Evolutionary conservation across 2,329 filamentous ascomycete genomes (phyloP).

Genomic region (Cercospora canescens): DNA sequence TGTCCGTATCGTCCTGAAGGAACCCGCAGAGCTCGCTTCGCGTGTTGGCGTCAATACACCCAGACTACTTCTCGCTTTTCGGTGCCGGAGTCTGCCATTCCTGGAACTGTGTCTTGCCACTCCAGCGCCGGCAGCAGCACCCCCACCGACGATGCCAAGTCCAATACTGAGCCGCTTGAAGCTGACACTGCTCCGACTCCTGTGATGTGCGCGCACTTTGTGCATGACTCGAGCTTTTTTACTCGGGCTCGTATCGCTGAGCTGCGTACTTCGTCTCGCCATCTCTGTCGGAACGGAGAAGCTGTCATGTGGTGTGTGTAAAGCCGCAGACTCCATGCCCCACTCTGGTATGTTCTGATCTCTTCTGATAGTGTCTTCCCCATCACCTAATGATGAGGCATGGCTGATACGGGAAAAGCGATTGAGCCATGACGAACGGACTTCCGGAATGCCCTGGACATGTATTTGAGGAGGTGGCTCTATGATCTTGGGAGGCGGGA

Average conservation of each 20-base stretch:
- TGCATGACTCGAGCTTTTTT: slow-evolving; percentile 29
- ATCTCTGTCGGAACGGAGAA: slow-evolving; percentile 46
- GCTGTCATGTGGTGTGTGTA: slow-evolving; percentile 44
- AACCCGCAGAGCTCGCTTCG: slow-evolving; percentile 39
- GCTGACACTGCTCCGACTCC: slow-evolving; percentile 26
- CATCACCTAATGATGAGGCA: slow-evolving; percentile 40
- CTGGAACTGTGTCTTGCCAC: slow-evolving; percentile 5
- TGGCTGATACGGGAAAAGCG: slow-evolving; percentile 38
- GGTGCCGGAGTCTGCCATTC: slow-evolving; percentile 16
- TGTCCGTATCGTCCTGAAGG: slow-evolving; percentile 41
- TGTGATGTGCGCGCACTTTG: slow-evolving; percentile 32
- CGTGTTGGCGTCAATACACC: slow-evolving; percentile 29
- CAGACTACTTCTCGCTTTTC: slow-evolving; percentile 26
- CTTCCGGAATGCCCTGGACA: slow-evolving; percentile 30
- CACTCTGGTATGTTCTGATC: slow-evolving; percentile 42
- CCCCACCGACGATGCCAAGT: slow-evolving; percentile 25
- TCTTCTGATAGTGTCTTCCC: slow-evolving; percentile 41
- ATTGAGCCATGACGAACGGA: slow-evolving; percentile 31
- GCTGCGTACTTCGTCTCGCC: slow-evolving; percentile 36
- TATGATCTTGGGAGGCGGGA: slow-evolving; percentile 10
- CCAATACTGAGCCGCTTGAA: slow-evolving; percentile 28
- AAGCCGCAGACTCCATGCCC: slow-evolving; percentile 38
- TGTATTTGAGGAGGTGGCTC: slow-evolving; percentile 44
- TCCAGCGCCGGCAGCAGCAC: slow-evolving; percentile 14
- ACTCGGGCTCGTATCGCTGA: slow-evolving; percentile 29